Percentiles rank a stretch among this genome's conserved stretches.
These are phyloP conservation scores for Lepiota brunneoincarnata DNA, from an alignment of 768 basidiomycete species.

Conservation along the genomic window DNA sequence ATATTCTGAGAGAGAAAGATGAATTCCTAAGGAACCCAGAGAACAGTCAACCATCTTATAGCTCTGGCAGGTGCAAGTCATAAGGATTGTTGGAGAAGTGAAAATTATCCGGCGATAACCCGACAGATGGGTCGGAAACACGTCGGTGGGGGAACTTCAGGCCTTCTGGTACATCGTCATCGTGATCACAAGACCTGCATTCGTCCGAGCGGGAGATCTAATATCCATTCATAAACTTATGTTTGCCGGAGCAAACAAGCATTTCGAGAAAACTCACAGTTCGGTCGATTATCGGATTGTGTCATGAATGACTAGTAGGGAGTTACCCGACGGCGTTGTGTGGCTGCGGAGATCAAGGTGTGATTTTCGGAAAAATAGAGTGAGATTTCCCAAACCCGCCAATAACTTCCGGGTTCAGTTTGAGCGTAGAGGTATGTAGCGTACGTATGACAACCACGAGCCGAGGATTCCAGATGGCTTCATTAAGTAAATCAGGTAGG, in stretches of 20 bases:
- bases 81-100: conserved; percentile 18
- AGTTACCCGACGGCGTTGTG: neutral
- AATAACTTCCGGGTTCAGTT: neutral
- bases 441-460: neutral
- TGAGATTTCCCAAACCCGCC: conserved; percentile 1
- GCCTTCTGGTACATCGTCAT: conserved; percentile 1
- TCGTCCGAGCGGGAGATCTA: conserved; percentile 21
- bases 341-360: neutral
- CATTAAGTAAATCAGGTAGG: neutral
- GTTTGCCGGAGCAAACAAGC: conserved; percentile 2
- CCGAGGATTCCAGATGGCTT: neutral
- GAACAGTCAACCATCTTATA: conserved; percentile 20
- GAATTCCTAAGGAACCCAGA: conserved; percentile 12
- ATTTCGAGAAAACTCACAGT: neutral
- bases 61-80: neutral
- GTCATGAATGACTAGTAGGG: neutral
- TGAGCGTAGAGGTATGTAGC: neutral
- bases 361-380: conserved; percentile 7
- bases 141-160: conserved; percentile 22
- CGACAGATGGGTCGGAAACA: conserved; percentile 26
- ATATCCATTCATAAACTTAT: neutral
- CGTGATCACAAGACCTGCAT: conserved; percentile 27
- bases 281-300: conserved; percentile 8
- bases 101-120: conserved; percentile 33
- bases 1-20: conserved; percentile 25